Evolutionary conservation across 257 asterid genomes (phyloP).

Genomic region (Nicotiana paniculata): DNA sequence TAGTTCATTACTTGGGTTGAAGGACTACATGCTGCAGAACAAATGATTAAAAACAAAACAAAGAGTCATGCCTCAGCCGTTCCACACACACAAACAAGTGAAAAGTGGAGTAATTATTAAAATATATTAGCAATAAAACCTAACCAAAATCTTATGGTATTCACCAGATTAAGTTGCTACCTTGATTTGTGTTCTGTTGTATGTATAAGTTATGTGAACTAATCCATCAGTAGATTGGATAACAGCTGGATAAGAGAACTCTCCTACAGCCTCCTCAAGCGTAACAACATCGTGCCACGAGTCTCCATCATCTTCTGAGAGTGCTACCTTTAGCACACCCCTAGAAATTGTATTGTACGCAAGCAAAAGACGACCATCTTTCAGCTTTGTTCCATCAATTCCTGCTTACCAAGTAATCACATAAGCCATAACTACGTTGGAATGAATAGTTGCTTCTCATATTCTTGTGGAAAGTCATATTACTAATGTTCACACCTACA

Average conservation of each 20-base stretch:
- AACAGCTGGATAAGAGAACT: conserved; percentile 95
- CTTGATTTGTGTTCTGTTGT: conserved; percentile 84
- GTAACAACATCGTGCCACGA: conserved; percentile 69
- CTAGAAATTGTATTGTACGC: conserved; percentile 83
- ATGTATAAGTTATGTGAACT: conserved; percentile 86
- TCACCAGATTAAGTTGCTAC: conserved; percentile 25
- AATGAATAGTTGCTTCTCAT: neutral
- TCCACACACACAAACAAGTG: neutral
- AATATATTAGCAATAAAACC: neutral
- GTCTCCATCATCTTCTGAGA: conserved; percentile 80
- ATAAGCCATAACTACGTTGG: neutral
- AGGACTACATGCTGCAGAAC: conserved; percentile 59
- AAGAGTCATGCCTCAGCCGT: neutral
- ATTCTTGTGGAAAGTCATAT: neutral
- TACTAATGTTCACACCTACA: neutral
- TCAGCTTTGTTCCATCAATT: conserved; percentile 86
- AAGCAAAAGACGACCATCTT: conserved; percentile 66
- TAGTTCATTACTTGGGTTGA: conserved; percentile 31
- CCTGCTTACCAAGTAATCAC: conserved; percentile 31
- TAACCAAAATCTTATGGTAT: neutral
- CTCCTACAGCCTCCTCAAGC: conserved; percentile 64
- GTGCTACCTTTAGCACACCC: conserved; percentile 68
- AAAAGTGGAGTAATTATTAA: neutral
- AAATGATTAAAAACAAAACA: neutral
- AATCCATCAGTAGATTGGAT: conserved; percentile 70